These are phyloP conservation scores for Dittrichia graveolens DNA, from an alignment of 129 eudicot genomes.

Conservation along the genomic window DNA sequence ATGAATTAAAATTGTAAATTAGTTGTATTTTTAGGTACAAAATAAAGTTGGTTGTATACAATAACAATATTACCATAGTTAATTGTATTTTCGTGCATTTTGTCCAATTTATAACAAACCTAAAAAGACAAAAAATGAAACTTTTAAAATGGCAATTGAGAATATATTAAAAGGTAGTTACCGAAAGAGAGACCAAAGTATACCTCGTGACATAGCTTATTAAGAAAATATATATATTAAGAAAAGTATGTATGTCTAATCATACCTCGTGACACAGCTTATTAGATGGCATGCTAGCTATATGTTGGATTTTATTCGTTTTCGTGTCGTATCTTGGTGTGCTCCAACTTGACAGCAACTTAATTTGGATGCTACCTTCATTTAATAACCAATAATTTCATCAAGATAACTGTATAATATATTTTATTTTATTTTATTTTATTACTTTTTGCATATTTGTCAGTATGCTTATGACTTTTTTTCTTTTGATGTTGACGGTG, in stretches of 20 bases:
- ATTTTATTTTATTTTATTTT: not conserved
- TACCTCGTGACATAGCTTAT: not conserved
- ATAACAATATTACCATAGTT: too few species aligned
- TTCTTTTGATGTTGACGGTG: too few species aligned
- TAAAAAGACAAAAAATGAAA: too few species aligned
- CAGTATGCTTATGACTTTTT: not conserved
- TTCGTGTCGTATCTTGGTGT: conserved; percentile 9
- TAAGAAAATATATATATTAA: too few species aligned
- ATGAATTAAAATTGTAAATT: too few species aligned
- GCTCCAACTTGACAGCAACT: conserved; percentile 6
- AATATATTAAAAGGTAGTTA: too few species aligned
- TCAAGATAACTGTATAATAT: not conserved
- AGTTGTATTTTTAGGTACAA: too few species aligned
- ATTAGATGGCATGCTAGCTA: not conserved
- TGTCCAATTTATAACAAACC: too few species aligned
- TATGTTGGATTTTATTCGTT: not conserved
- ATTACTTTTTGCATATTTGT: not conserved
- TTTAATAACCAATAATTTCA: not conserved
- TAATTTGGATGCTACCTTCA: not conserved
- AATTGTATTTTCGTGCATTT: too few species aligned
- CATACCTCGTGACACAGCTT: not conserved
- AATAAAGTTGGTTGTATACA: too few species aligned
- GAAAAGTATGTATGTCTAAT: not conserved
- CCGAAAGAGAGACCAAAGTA: too few species aligned
- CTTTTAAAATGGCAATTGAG: too few species aligned